Conservation (phyloP, 352 stramenopile genomes). For the Globisporangium sylvaticum region DNA sequence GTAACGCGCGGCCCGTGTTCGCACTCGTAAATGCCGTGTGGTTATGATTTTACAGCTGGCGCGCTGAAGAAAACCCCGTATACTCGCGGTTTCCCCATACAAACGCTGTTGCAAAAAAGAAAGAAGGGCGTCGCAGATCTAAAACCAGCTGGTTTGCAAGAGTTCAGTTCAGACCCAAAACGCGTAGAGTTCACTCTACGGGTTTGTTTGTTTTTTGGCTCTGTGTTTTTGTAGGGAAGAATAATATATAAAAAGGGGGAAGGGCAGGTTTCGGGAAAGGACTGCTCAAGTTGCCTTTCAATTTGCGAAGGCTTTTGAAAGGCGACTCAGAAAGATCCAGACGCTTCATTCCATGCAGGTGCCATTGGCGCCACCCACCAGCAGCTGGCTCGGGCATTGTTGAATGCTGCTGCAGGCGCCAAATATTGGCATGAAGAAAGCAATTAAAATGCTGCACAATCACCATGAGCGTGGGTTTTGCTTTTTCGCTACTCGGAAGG, state of each 20-base stretch:
- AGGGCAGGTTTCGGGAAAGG: constrained; percentile 1
- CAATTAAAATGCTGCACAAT: neutral
- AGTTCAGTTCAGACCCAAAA: constrained; percentile 15
- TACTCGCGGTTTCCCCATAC: neutral
- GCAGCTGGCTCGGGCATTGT: constrained; percentile 1
- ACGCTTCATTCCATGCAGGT: neutral
- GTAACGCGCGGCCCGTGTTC: neutral
- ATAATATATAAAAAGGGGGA: neutral
- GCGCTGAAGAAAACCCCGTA: constrained; percentile 9
- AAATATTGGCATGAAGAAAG: neutral
- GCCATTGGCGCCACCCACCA: neutral
- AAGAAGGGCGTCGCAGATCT: constrained; percentile 1
- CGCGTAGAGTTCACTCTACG: neutral
- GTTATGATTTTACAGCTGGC: constrained; percentile 38
- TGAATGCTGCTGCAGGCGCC: neutral
- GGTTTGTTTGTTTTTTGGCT: too few relatives aligned
- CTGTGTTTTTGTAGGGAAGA: neutral
- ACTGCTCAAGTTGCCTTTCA: neutral
- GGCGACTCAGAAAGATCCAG: constrained; percentile 8
- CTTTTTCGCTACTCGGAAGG: neutral
- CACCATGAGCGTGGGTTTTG: neutral
- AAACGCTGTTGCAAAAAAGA: neutral
- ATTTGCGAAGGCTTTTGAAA: neutral
- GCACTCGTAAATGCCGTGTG: constrained; percentile 9
- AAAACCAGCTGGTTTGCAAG: constrained; percentile 14